phyloP scores from a whole-genome alignment of 306 rosid genomes.

The Mimosa pudica region DNA sequence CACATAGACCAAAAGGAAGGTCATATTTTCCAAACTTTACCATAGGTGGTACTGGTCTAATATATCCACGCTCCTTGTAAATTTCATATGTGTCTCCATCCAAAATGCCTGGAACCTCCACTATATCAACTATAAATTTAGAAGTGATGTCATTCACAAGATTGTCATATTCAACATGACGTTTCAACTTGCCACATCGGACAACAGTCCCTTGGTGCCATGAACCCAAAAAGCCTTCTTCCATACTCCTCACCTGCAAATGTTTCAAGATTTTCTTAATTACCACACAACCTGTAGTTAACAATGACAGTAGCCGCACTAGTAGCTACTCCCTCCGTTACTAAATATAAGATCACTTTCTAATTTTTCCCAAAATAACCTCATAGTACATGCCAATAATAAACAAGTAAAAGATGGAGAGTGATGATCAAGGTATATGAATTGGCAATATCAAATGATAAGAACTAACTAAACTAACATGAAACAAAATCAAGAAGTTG shows the following conservation, averaged over 20 bases:
- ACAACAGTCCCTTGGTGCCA: conserved; percentile 74
- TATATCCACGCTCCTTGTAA: conserved; percentile 40
- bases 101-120: conserved; percentile 51
- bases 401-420: too few relatives aligned
- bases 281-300: neutral
- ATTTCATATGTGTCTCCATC: conserved; percentile 42
- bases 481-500: neutral
- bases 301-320: neutral
- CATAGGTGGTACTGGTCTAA: conserved; percentile 71
- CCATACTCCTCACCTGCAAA: conserved; percentile 79
- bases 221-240: conserved; percentile 80
- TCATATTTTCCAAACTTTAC: conserved; percentile 29
- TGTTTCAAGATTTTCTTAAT: conserved; percentile 6
- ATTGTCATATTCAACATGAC: conserved; percentile 59
- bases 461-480: too few relatives aligned
- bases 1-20: conserved; percentile 71
- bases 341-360: too few relatives aligned
- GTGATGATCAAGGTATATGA: too few relatives aligned
- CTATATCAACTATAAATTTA: conserved; percentile 39
- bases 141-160: conserved; percentile 39
- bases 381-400: too few relatives aligned
- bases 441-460: too few relatives aligned
- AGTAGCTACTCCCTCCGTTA: too few relatives aligned
- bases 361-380: too few relatives aligned
- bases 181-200: conserved; percentile 43